A percentile compares a stretch with the other conserved stretches of the same genome.
Evolutionary conservation across 2,329 filamentous ascomycete genomes (phyloP).

Genomic region (Diplodia scrobiculata): DNA sequence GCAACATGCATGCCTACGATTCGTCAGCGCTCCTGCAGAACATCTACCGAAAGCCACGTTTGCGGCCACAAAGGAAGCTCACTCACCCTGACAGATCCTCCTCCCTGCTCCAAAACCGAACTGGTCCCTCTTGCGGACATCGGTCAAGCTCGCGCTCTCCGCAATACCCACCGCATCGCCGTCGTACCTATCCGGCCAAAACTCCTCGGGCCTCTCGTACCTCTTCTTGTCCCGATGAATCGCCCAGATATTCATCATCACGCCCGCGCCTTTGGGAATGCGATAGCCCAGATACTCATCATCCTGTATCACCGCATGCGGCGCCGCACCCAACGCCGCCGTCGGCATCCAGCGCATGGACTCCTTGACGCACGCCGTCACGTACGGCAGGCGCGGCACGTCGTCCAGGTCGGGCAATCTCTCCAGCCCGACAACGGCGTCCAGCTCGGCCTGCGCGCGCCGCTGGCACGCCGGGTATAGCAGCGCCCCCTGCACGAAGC

Average conservation of each 20-base stretch:
- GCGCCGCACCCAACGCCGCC: slow-evolving; percentile 35
- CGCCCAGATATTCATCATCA: slow-evolving; percentile 44
- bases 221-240: slow-evolving; percentile 37
- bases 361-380: slow-evolving; percentile 39
- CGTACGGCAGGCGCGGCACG: slow-evolving; percentile 35
- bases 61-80: not conserved
- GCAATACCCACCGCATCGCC: slow-evolving; percentile 37
- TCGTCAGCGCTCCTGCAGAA: not conserved
- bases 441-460: slow-evolving; percentile 38
- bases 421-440: slow-evolving; percentile 35
- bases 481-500: slow-evolving; percentile 38
- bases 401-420: slow-evolving; percentile 40
- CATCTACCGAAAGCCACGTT: not conserved
- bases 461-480: slow-evolving; percentile 35
- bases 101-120: slow-evolving; percentile 57
- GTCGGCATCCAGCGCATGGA: slow-evolving; percentile 40
- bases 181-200: slow-evolving; percentile 33
- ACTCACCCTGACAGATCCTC: slow-evolving; percentile 55
- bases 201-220: slow-evolving; percentile 31
- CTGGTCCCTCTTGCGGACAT: slow-evolving; percentile 49
- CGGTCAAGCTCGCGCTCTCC: slow-evolving; percentile 42
- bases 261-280: slow-evolving; percentile 44
- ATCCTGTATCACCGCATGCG: slow-evolving; percentile 36
- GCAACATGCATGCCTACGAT: slow-evolving; percentile 29
- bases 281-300: slow-evolving; percentile 41